phyloP scores from a whole-genome alignment of 495 filamentous ascomycete species.

The Mytilinidion resinicola region DNA sequence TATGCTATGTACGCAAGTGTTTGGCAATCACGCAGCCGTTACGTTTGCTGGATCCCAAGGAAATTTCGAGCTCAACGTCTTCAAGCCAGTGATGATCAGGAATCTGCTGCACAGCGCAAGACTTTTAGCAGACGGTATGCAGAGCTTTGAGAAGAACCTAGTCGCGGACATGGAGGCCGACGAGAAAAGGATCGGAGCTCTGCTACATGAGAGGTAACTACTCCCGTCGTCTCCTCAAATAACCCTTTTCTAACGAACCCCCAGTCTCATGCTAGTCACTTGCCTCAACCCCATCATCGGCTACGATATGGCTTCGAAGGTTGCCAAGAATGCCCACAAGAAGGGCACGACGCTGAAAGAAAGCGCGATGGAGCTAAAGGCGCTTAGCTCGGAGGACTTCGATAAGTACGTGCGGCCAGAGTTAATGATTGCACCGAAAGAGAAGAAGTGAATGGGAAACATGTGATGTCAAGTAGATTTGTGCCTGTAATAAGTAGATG shows the following conservation, averaged over 20 bases:
- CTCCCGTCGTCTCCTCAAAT: no score
- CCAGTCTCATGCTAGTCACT: conserved; percentile 92
- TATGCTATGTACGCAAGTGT: conserved; percentile 95
- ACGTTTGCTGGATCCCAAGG: conserved; percentile 95
- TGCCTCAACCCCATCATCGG: conserved; percentile 98
- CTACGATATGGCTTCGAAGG: conserved; percentile 96
- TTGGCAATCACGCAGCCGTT: conserved; percentile 89
- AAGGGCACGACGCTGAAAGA: conserved; percentile 90
- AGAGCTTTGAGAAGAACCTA: conserved; percentile 86
- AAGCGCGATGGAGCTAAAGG: conserved; percentile 88
- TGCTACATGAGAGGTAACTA: conserved; percentile 76
- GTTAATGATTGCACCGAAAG: conserved; percentile 86
- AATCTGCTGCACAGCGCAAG: conserved; percentile 89
- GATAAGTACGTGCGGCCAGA: conserved; percentile 88
- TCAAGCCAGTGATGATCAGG: conserved; percentile 93
- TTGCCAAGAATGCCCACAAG: conserved; percentile 99
- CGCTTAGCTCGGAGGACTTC: conserved; percentile 84
- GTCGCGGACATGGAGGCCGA: conserved; percentile 86
- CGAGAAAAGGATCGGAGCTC: conserved; percentile 76
- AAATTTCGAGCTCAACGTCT: conserved; percentile 98
- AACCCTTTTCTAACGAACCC: neutral
- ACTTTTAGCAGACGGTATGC: conserved; percentile 86
- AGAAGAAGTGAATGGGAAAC: conserved; percentile 33
- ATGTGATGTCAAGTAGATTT: neutral
- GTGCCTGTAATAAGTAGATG: neutral